phyloP scores from a whole-genome alignment of 805 yeast genomes.

The Saccharomycopsis sp. region DNA sequence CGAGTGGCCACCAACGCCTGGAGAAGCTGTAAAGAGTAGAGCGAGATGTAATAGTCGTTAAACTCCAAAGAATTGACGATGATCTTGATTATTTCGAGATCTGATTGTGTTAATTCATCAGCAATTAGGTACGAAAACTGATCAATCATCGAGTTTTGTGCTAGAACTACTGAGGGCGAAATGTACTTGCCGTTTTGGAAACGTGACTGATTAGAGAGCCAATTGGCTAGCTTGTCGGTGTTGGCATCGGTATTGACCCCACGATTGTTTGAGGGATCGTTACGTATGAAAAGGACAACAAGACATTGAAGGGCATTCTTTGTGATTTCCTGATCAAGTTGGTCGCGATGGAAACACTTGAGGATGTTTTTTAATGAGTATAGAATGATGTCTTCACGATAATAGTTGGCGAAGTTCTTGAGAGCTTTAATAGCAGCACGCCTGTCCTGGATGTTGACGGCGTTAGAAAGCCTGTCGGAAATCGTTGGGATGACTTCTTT shows the following conservation, averaged over 20 bases:
- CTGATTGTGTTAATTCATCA: constrained; percentile 74
- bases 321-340: constrained; percentile 62
- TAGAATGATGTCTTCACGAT: constrained; percentile 80
- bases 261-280: constrained; percentile 32
- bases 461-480: constrained; percentile 80
- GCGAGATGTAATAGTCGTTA: constrained; percentile 66
- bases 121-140: constrained; percentile 93
- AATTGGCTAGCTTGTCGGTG: constrained; percentile 57
- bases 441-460: constrained; percentile 76
- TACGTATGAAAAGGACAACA: constrained; percentile 70
- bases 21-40: constrained; percentile 77
- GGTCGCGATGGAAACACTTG: constrained; percentile 42
- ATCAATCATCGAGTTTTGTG: constrained; percentile 51
- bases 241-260: constrained; percentile 32
- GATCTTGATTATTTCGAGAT: constrained; percentile 36
- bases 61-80: constrained; percentile 45
- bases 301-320: constrained; percentile 83
- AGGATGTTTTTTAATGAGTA: constrained; percentile 65
- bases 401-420: constrained; percentile 82
- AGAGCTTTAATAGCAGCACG: constrained; percentile 86
- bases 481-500: constrained; percentile 80
- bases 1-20: constrained; percentile 80
- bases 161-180: constrained; percentile 50
- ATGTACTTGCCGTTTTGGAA: constrained; percentile 73
- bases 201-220: constrained; percentile 73